Percentiles rank a stretch among this genome's conserved stretches.
phyloP scores from a whole-genome alignment of 768 basidiomycete genomes.

The Hydnomerulius pinastri region DNA sequence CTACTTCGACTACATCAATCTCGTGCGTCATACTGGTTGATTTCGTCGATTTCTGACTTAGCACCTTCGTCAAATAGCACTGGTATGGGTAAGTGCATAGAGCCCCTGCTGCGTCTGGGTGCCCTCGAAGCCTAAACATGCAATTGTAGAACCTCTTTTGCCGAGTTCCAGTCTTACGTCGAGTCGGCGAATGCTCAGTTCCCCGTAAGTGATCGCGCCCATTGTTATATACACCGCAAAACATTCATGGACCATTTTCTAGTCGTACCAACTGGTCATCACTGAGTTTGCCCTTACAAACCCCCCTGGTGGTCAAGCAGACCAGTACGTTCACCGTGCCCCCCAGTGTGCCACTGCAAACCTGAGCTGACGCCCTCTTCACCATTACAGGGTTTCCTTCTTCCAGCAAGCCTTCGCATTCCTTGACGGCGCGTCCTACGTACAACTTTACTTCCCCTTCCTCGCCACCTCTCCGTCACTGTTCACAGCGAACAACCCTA shows the following conservation, averaged over 20 bases:
- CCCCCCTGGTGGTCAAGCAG: constrained; percentile 30
- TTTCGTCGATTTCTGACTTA: neutral
- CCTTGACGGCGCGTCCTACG: constrained; percentile 33
- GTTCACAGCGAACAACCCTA: constrained; percentile 19
- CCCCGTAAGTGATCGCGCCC: constrained; percentile 18
- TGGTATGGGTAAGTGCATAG: constrained; percentile 34
- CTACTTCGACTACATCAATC: constrained; percentile 37
- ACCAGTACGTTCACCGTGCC: constrained; percentile 24
- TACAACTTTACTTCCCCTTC: constrained; percentile 40
- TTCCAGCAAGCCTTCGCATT: constrained; percentile 37
- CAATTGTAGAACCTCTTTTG: constrained; percentile 23
- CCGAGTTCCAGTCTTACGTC: constrained; percentile 30
- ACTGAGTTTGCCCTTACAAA: constrained; percentile 36
- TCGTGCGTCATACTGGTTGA: constrained; percentile 18
- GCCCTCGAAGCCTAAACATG: neutral
- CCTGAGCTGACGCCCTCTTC: constrained; percentile 4
- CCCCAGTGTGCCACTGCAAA: neutral
- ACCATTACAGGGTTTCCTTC: constrained; percentile 34
- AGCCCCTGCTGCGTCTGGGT: too few species aligned
- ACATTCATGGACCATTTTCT: constrained; percentile 5
- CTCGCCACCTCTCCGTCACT: constrained; percentile 33
- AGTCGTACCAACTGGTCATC: constrained; percentile 29
- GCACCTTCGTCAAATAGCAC: constrained; percentile 18
- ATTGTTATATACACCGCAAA: neutral
- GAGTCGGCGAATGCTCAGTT: constrained; percentile 29